phyloP scores from a whole-genome alignment of 2,329 filamentous ascomycete species.

The Mollisia scopiformis region DNA sequence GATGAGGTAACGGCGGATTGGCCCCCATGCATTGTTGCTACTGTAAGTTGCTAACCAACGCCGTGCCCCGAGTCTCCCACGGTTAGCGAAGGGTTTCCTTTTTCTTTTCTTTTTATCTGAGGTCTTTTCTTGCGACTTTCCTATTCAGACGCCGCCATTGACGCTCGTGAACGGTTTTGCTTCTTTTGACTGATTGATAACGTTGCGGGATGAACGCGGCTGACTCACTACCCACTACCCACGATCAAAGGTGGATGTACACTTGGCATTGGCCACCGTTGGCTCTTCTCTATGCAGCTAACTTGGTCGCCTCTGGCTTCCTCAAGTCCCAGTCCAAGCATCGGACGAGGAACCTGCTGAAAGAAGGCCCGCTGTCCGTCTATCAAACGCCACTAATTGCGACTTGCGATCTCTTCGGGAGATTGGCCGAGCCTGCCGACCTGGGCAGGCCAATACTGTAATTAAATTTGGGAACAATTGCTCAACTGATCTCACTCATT shows the following conservation, averaged over 20 bases:
- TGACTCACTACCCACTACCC: too few species aligned
- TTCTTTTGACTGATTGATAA: constrained; percentile 2
- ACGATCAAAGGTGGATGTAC: too few species aligned
- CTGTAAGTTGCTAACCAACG: too few species aligned
- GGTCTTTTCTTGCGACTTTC: not conserved
- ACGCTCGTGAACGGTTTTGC: too few species aligned
- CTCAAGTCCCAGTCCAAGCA: not conserved
- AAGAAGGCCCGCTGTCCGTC: not conserved
- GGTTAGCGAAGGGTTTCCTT: not conserved
- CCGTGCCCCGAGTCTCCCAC: too few species aligned
- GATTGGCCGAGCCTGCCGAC: not conserved
- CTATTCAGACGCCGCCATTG: not conserved
- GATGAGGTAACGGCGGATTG: too few species aligned
- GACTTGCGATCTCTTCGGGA: constrained; percentile 1
- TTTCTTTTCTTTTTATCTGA: not conserved
- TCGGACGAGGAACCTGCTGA: not conserved
- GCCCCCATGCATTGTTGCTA: too few species aligned
- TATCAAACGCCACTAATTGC: not conserved
- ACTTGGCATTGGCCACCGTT: not conserved
- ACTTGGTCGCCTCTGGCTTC: not conserved
- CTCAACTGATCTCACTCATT: not conserved
- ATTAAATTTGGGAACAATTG: too few species aligned
- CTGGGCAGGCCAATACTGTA: not conserved
- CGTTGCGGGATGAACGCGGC: constrained; percentile 1
- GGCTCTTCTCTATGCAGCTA: not conserved